Base-by-base conservation (phyloP, 2,329 filamentous ascomycete genomes). In the Aspergillus bombycis region DNA sequence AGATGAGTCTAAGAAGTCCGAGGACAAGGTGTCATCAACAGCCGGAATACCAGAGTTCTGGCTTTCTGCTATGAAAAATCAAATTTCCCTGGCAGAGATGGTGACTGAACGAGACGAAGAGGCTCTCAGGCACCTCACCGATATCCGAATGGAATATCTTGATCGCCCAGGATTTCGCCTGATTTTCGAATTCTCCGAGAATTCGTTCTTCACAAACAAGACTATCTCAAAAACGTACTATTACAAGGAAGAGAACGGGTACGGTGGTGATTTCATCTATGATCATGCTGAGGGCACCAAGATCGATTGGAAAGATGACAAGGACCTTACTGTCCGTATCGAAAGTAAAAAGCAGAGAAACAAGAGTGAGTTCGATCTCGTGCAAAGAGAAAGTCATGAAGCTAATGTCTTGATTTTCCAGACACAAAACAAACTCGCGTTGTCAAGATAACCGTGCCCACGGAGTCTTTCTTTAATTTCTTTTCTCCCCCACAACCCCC, bases 301-400 rank as follows among this genome's bases (percentile, higher is more conserved):
- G 86, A 96, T 99, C 75, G 91, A 97, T 72, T 99, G 95, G 95
- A 95, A 96, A 83, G 83, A 89, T 11, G 91, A 91, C 74, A 93
- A 96, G 81, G 95, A 99, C 76, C 84, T 99, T 72, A 99, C 95
- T 53, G 91, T 98, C 69, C 90, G 92, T 71, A 85, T 98, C 65
- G 95, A 99, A 86, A 96, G 93, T 86, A 99, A 99, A 89, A 99
- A 99, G 87, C 95, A 99, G 84, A 89, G 95, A 69, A 99, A 99
- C 84, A 99, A 98, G 89, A 98, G 95, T 99, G 85, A 83, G 88
- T 78, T 52, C n/a, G 52, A 19, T 19, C 14, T 26, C 14, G 16
- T 9, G 7, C 41, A 36, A 19, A 16, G 46, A 19, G 36, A 19
- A 43, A 30, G 23, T n/a, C 12, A 2, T n/a, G 8, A 21, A 12